phyloP scores from a whole-genome alignment of 495 filamentous ascomycete genomes.

The Hypoxylon lienhwacheense region DNA sequence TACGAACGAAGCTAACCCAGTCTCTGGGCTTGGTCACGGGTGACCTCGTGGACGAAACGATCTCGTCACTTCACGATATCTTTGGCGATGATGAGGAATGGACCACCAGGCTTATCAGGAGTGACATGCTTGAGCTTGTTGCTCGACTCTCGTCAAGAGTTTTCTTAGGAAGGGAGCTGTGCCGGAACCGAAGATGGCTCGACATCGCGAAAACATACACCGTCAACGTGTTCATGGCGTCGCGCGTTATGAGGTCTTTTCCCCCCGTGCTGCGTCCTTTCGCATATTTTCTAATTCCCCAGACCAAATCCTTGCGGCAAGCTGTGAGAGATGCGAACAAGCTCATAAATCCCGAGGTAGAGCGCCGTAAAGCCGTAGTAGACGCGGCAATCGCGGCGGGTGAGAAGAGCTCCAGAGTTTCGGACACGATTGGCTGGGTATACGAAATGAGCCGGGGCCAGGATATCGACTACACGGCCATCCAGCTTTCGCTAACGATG shows the following conservation, averaged over 20 bases:
- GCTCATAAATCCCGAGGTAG: constrained; percentile 42
- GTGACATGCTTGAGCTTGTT: constrained; percentile 45
- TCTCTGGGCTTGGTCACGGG: constrained; percentile 46
- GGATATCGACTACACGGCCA: constrained; percentile 36
- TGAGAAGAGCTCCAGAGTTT: constrained; percentile 37
- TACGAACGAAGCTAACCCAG: constrained; percentile 53
- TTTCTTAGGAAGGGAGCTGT: constrained; percentile 50
- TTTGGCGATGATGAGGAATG: constrained; percentile 37
- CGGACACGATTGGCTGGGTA: constrained; percentile 45
- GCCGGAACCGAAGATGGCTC: constrained; percentile 51
- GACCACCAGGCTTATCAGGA: constrained; percentile 24
- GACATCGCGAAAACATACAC: constrained; percentile 49
- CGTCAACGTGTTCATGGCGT: constrained; percentile 38
- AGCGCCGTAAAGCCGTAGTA: constrained; percentile 33
- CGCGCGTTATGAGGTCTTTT: constrained; percentile 38
- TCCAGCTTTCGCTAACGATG: constrained; percentile 38
- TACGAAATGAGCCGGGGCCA: constrained; percentile 34
- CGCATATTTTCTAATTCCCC: constrained; percentile 39
- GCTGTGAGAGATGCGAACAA: constrained; percentile 38
- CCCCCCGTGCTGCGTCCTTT: constrained; percentile 44
- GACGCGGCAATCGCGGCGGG: constrained; percentile 34
- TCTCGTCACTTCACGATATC: constrained; percentile 42
- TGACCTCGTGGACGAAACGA: constrained; percentile 50
- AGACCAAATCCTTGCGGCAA: constrained; percentile 30
- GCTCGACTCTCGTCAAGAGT: constrained; percentile 50